Evolutionary conservation across 441 rosid species (phyloP).

Genomic region (Aleurites moluccanus): DNA sequence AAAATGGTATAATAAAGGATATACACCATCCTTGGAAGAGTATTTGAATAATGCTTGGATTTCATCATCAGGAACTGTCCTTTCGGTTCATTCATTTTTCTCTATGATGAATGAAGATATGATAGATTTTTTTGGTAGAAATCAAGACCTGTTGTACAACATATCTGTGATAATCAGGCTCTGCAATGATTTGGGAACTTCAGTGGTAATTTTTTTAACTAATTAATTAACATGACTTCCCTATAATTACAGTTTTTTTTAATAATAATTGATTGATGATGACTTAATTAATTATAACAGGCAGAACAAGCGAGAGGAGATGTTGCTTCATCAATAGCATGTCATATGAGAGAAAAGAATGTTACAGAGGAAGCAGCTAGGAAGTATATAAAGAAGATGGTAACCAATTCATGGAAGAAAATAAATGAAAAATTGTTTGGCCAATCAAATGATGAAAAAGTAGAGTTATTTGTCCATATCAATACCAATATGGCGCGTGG

Average conservation of each 20-base stretch:
- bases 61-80: constrained; percentile 42
- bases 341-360: constrained; percentile 38
- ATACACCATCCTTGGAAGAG: constrained; percentile 39
- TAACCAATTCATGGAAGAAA: constrained; percentile 27
- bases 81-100: constrained; percentile 36
- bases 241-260: neutral
- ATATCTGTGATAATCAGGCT: constrained; percentile 44
- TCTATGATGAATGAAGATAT: constrained; percentile 19
- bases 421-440: constrained; percentile 15
- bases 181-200: constrained; percentile 53
- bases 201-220: constrained; percentile 28
- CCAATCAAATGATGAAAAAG: neutral
- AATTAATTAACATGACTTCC: neutral
- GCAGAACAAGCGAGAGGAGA: constrained; percentile 56
- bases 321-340: constrained; percentile 41
- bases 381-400: constrained; percentile 15
- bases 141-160: constrained; percentile 34
- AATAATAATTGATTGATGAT: neutral
- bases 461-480: constrained; percentile 9
- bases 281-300: constrained; percentile 16
- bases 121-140: constrained; percentile 5
- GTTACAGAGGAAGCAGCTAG: constrained; percentile 29
- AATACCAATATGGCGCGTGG: constrained; percentile 39
- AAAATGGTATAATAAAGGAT: constrained; percentile 36
- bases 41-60: constrained; percentile 44